Evolutionary conservation across 257 asterid genomes (phyloP).

Genomic region (Eucommia ulmoides): DNA sequence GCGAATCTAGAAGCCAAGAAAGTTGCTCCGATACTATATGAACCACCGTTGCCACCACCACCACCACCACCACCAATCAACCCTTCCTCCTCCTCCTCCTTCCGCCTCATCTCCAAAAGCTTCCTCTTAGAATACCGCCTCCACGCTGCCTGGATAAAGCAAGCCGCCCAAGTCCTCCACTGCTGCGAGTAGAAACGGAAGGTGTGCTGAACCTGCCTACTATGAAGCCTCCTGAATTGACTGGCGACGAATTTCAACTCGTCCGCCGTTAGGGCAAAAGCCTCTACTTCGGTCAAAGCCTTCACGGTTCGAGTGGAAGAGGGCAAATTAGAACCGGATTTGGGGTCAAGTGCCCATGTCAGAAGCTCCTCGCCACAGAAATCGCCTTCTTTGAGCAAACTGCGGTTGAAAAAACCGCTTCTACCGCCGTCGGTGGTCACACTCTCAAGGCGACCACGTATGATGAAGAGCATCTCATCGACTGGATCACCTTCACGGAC

Average conservation of each 20-base stretch:
- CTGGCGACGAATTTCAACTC: conserved; percentile 88
- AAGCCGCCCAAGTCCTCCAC: conserved; percentile 98
- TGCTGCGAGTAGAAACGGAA: conserved; percentile 98
- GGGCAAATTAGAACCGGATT: conserved; percentile 80
- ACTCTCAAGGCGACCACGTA: conserved; percentile 94
- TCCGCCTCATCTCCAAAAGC: conserved; percentile 50
- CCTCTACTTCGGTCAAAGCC: conserved; percentile 81
- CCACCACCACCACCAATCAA: conserved; percentile 29
- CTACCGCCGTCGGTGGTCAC: conserved; percentile 99
- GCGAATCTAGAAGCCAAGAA: conserved; percentile 75
- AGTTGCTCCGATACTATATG: conserved; percentile 78
- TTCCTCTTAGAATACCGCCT: conserved; percentile 75
- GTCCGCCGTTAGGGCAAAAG: conserved; percentile 81
- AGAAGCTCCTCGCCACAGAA: conserved; percentile 98
- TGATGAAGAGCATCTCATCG: conserved; percentile 91
- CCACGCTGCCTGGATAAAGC: conserved; percentile 98
- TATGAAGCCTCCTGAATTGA: conserved; percentile 94
- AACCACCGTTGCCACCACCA: conserved; percentile 27
- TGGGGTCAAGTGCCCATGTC: conserved; percentile 95
- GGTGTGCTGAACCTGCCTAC: conserved; percentile 95
- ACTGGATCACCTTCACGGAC: conserved; percentile 99
- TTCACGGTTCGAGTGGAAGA: conserved; percentile 89
- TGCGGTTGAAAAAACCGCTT: conserved; percentile 89
- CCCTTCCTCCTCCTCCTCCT: conserved; percentile 64
- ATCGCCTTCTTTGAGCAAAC: conserved; percentile 77